A percentile compares a stretch with the other conserved stretches of the same genome.
Conservation (phyloP, 2,329 filamentous ascomycete species). For the Fusarium coffeatum region DNA sequence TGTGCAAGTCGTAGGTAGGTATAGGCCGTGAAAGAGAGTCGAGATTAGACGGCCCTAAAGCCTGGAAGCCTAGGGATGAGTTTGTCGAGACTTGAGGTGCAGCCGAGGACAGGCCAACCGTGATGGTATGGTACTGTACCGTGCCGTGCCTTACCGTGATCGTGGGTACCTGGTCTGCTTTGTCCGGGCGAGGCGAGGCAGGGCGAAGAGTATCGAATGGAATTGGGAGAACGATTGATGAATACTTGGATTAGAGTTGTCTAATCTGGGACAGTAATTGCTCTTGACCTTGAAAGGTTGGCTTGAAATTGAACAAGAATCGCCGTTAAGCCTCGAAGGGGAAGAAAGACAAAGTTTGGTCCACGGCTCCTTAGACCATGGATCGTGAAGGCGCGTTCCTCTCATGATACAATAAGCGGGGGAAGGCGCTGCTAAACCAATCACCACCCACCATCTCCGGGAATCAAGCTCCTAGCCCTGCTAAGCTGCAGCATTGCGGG, state of each 20-base stretch:
- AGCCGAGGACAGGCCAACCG: constrained; percentile 32
- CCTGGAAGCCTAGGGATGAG: constrained; percentile 15
- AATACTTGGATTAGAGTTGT: neutral
- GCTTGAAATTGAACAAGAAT: constrained; percentile 26
- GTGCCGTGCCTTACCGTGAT: constrained; percentile 20
- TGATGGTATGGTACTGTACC: constrained; percentile 28
- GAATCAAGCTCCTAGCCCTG: constrained; percentile 42
- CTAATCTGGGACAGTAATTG: neutral
- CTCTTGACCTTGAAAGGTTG: constrained; percentile 11
- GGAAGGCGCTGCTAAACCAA: constrained; percentile 48
- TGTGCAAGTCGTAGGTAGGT: constrained; percentile 26
- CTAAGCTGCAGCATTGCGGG: constrained; percentile 38
- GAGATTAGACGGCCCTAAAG: constrained; percentile 15
- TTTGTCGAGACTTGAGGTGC: constrained; percentile 20
- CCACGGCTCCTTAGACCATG: constrained; percentile 30
- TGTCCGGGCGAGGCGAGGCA: constrained; percentile 6
- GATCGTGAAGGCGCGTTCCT: constrained; percentile 45
- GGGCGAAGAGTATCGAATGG: constrained; percentile 1
- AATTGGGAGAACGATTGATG: constrained; percentile 21
- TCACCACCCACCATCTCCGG: constrained; percentile 42
- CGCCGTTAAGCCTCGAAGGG: constrained; percentile 43
- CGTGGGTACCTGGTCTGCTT: constrained; percentile 35
- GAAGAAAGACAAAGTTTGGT: constrained; percentile 45
- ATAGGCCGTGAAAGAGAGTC: constrained; percentile 11
- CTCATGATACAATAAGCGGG: constrained; percentile 56